Percentiles rank a stretch among this genome's conserved stretches.
These are phyloP conservation scores for Fusarium sp. DNA, from an alignment of 2,329 filamentous ascomycete species.

Conservation along the genomic window DNA sequence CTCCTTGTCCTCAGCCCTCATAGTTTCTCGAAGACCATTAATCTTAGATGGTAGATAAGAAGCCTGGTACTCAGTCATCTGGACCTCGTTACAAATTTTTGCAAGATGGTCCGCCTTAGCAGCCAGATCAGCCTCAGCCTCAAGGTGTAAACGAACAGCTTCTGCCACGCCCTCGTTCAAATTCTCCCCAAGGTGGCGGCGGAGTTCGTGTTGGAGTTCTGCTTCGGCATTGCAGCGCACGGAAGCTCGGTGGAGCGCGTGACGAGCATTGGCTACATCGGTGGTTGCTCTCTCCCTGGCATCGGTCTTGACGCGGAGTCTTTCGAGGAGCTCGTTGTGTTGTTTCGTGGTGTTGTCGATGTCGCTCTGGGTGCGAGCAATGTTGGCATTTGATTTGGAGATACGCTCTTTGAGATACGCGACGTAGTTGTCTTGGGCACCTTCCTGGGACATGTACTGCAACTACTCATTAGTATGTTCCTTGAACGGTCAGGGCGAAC, in stretches of 20 bases:
- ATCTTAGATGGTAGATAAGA: neutral
- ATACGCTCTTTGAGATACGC: conserved; percentile 1
- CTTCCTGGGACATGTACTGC: neutral
- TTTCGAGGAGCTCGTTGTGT: neutral
- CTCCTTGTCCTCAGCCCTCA: neutral
- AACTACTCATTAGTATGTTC: neutral
- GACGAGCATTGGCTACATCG: neutral
- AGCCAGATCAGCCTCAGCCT: fast-evolving
- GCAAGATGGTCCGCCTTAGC: neutral
- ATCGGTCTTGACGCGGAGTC: fast-evolving
- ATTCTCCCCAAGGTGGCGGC: neutral
- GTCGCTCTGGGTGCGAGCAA: neutral
- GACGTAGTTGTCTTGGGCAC: neutral
- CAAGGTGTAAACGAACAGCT: no score
- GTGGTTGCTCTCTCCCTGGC: neutral
- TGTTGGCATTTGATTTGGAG: neutral
- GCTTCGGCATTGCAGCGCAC: neutral
- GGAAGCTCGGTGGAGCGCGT: neutral
- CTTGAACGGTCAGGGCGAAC: neutral
- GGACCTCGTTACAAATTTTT: neutral
- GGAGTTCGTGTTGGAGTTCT: neutral
- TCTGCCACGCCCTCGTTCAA: neutral
- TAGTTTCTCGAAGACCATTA: neutral
- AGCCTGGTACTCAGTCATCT: neutral
- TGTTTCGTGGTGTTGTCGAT: neutral